Base-by-base conservation (phyloP, 176 grass and related monocot genomes). In the Bolboschoenus planiculmis region DNA sequence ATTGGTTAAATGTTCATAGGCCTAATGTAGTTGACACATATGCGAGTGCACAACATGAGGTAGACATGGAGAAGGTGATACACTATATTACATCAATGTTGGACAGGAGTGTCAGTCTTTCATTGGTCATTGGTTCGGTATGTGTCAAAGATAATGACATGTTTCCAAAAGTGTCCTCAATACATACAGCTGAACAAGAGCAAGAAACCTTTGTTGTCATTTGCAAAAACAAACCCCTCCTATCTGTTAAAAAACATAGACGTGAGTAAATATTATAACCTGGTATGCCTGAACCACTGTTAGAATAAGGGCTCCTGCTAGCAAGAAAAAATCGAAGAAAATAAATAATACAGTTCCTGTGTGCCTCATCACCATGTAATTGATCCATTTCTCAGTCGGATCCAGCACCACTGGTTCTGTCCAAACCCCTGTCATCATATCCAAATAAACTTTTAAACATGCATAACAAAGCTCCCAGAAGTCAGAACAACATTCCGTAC, bases 341-440 rank as follows among this genome's bases (percentile, higher is more conserved):
- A 91, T 83, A 88, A 99, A 99, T 72, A 95, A 10, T 50, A 82
- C 44, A 86, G 92, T 91, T 80, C 91, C 92, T 56, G 90, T 91
- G 87, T 95, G 92, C 65, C 92, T 91, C 56, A 40, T 85, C 82
- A 91, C 44, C 91, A 99, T 93, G 75, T 90, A 91, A 80, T 89
- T 80, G 57, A 79, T 87, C 96, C 96, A 99, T 43, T 89, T 86
- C 78, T 95, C 89, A 9, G 87, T 93, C 80, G 91, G 85, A 71
- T 81, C 36, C 29, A 90, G 47, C 56, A 86, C 67, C 29, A 93
- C 78, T 33, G 89, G 93, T 68, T 91, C 91, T 84, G 87, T 90
- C 91, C 89, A 85, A 84, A 95, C 73, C 87, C 96, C 96, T 99
- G 87, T 66, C 57, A 84, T 84, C 48, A 84, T 21, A 88, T 75